Base-by-base conservation (phyloP, 805 yeast species). In the Teunomyces lycoperdinae region DNA sequence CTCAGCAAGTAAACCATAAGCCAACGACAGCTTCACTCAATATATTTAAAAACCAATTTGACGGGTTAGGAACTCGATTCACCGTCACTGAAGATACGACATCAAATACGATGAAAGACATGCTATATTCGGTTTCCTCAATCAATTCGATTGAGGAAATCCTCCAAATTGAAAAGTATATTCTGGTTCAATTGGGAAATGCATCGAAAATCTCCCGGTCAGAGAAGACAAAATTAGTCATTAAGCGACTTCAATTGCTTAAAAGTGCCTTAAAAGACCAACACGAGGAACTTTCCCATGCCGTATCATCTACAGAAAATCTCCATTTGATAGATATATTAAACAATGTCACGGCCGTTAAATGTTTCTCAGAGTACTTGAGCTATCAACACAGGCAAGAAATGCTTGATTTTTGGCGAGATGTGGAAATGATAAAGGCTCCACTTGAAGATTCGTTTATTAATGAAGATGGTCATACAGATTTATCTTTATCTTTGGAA, bases 341-440 rank as follows among this genome's bases (percentile, higher is more conserved):
- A 30, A 67, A 68, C 33, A 78, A 79, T 49, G 73, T 82, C 2
- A 57, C 74, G 0, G 73, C 79, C 5, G 58, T 79, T 5, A 50
- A 56, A 26, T 49, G 56, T 29, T 66, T 68, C 43, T 20, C 50
- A 2, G 63, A 58, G 16, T 66, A 52, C 35, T 49, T 67, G 52
- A 46, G 41, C 13, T 42, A 51, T 16, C 49, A 46, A 11, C 48
- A 51, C 13, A 50, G 58, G 24, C 30, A 27, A 6, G 39, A 51
- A n/a, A 58, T 83, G 27, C 58, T 89, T 3, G 83, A 83, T 39
- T 82, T 81, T 50, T 87, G 90, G 89, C 61, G 78, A 4, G 76
- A 79, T 2, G 84, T 89, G 2, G 86, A 88, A 50, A 72, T 78
- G 0, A 75, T 88, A 33, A 80, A 82, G 55, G 86, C 86, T 43